Base-by-base conservation (phyloP, 108 stramenopile species). In the Cyclotella atomus region DNA sequence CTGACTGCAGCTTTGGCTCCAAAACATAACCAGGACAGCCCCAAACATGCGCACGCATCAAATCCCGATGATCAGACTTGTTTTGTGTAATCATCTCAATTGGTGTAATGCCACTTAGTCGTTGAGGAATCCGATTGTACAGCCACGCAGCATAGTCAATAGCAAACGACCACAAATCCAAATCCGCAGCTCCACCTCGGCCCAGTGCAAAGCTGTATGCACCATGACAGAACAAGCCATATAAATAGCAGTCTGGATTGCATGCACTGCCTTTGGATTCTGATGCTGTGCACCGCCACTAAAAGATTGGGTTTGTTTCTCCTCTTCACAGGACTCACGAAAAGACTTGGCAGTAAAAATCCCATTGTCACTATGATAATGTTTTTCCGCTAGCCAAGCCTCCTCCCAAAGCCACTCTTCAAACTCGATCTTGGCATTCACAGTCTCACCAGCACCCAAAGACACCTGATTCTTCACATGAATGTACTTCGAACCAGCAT, bases 281-380 rank as follows among this genome's bases (percentile, higher is more conserved):
- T 87, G 83, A 79, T 87, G 86, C 49, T 87, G 79, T 19, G 86
- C 83, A 14, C 86, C 86, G 14, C 81, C 83, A 27, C 60, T 34
- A 49, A 85, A 83, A 4, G 47, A 44, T 35, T 79, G 70, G 12
- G 49, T 68, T 59, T 84, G 87, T 1, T 38, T 5, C 34, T 49
- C 47, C 6, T 36, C 21, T 47, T 44, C 9, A 21, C 70, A 71
- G 28, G 46, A 25, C 28, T 50, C 47, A 23, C 61, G 1, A 32
- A 73, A 83, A 0, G 19, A 34, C 21, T 59, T 47, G 9, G 59
- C 34, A 43, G 34, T 41, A 61, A 81, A 84, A 28, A 67, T 43
- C 5, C 47, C 57, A 66, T 84, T 78, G 52, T 84, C 78, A 52
- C 68, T 59, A 5, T 59, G 77, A 35, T 75, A 79, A 15, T 36